These are phyloP conservation scores for Termitomyces sp. DNA, from an alignment of 768 basidiomycete genomes.

Conservation along the genomic window DNA sequence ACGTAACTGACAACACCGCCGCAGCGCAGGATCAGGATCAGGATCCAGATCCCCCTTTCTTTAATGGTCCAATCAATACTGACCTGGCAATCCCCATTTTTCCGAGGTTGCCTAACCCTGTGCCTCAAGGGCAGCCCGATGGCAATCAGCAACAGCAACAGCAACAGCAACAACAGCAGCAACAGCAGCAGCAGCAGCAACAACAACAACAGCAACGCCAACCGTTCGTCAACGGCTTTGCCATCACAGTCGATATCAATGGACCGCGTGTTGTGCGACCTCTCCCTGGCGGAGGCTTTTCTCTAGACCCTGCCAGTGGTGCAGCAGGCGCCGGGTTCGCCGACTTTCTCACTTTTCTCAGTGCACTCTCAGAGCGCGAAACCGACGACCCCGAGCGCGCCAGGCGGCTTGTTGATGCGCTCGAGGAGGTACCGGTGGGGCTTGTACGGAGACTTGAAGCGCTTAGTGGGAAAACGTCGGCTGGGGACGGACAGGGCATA, in stretches of 20 bases:
- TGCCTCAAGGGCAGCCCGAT: neutral
- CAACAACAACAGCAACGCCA: neutral
- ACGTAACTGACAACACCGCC: neutral
- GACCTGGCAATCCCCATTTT: neutral
- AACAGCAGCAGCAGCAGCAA: conserved; percentile 1
- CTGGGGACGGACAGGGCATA: conserved; percentile 22
- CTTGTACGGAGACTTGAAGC: conserved; percentile 61
- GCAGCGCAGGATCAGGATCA: conserved; percentile 12
- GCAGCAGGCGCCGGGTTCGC: conserved; percentile 6
- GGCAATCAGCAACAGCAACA: neutral
- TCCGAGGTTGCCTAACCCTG: neutral
- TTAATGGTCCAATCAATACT: neutral
- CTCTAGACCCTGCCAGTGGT: neutral
- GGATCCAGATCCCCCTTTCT: neutral
- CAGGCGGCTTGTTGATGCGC: conserved; percentile 50
- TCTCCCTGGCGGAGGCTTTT: conserved; percentile 3
- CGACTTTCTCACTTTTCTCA: conserved; percentile 15
- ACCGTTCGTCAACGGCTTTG: conserved; percentile 14
- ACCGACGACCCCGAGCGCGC: conserved; percentile 66
- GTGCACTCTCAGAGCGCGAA: conserved; percentile 24
- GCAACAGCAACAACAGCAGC: neutral
- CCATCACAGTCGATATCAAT: conserved; percentile 17
- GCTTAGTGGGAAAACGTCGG: conserved; percentile 29
- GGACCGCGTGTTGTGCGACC: conserved; percentile 10
- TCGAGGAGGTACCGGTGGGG: conserved; percentile 64